Evolutionary conservation across 1,284 basidiomycete species (phyloP), one percentile per base, ranked within the genome.

Genomic region (Ceratobasidium sp.): DNA sequence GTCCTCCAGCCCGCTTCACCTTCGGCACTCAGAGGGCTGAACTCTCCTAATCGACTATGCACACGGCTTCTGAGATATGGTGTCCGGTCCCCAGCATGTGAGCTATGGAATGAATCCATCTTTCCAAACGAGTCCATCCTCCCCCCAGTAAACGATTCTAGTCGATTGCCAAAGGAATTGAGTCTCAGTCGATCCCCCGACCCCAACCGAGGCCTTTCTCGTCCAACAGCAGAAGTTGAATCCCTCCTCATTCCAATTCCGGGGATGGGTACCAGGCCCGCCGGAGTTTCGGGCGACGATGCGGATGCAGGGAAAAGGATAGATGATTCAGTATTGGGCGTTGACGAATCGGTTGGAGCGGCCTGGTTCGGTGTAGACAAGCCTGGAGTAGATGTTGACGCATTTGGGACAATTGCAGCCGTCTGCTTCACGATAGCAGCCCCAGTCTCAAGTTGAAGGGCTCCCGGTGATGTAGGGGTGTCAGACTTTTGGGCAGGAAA

Each of bases 1-100:
- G 86, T 88, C 56, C 90, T 82, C 90, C 90, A 92, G 14, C 87
- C 89, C 29, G 85, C 81, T 72, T 92, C 89, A 1, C 80, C 79
- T 14, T 47, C 36, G 5, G 46, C 59, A n/a, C 78, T 76, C 53
- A 79, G 76, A 44, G 84, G 77, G 69, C 47, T 77, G 27, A 68
- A 82, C 69, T 90, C 88, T 47, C 74, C 75, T 7, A 92, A 76
- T 56, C 88, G 81, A 75, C 90, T 92, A 67, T 89, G 90, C 7
- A 87, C 89, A 50, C 90, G 85, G 76, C 90, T 92, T 58, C 90
- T 83, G 72, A 91, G 87, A 76, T 91, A 91, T 2, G 89, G 89
- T 2, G 88, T 62, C n/a, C 49, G 29, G 13, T 59, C 57, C 25
- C 57, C 57, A 19, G 21, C 49, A 87, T 14, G 84, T 77, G 8